Base-by-base conservation (phyloP, 2,329 filamentous ascomycete species). In the Emergomyces orientalis region DNA sequence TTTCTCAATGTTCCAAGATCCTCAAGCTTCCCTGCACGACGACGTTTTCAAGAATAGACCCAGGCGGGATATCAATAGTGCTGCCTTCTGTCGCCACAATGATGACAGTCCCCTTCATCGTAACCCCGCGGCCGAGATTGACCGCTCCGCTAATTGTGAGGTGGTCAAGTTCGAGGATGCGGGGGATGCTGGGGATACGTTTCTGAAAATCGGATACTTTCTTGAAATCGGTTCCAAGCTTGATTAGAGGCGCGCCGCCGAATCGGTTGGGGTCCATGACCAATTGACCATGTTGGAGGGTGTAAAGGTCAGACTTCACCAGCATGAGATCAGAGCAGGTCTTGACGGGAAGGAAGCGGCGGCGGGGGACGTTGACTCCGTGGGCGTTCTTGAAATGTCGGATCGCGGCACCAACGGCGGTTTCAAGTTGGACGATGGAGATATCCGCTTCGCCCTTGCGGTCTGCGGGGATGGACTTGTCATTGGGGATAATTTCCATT, bases 401-500 rank as follows among this genome's bases (percentile, higher is more conserved):
- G 77, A 99, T 99, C 74, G 94, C 94, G 68, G 94, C 94, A 81
- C 94, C 94, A 69, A 99, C 94, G 64, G 94, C 94, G 34, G 94
- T 99, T 85, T 99, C 94, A 70, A 99, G 90, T 84, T 99, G 94
- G 73, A 97, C 86, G 75, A 99, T 96, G 68, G 90, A 95, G 74
- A 97, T 87, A 74, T 99, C 94, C 65, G 93, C 95, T 82, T 99
- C 94, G 76, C 94, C 94, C 89, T 97, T 97, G 88, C 97, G 97
- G 82, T 97, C 94, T 64, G 92, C 94, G 61, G 94, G 90, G 73
- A 99, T 97, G 68, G 90, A 93, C 86, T 99, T 99, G 81, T 90
- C 91, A 82, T 99, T 99, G 77, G 94, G 92, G 72, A 99, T 99
- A 76, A 99, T 99, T 82, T 99, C 94, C 90, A 99, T 96, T 80